Base-by-base conservation (phyloP, 2,329 filamentous ascomycete genomes). In the Aphanocladium album region DNA sequence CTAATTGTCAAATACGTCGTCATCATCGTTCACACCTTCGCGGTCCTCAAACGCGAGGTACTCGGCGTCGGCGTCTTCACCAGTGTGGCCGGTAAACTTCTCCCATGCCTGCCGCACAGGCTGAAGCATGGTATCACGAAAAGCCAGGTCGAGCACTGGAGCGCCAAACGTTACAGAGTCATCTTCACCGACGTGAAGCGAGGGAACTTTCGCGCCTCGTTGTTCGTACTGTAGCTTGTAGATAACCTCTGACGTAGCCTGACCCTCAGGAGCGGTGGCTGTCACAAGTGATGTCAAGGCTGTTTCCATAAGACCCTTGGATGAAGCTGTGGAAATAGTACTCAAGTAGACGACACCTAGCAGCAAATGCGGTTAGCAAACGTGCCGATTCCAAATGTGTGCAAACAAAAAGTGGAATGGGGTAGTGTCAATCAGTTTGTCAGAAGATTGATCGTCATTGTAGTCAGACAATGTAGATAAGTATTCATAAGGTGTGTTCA, bases 401-500 rank as follows among this genome's bases (percentile, higher is more conserved):
- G 43, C 60, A 30, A 56, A 65, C 53, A 51, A 43, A 64, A 53
- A 14, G 58, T 64, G 35, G 60, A 65, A 66, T 70, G 33, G 37
- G 39, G 30, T 49, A 60, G 65, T 71, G 76, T 78, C 79, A 77
- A 85, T 96, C 91, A 96, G 91, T 79, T 88, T 91, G 87, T 93
- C 88, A 93, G 89, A 92, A 86, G 84, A 81, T 81, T 81, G 83
- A 83, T 95, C 92, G 87, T 96, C 93, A 96, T 78, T 83, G 83
- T 75, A 79, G 89, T 96, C 93, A 93, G 93, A 90, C 92, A 98
- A 98, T 97, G 93, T 98, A 97, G 93, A 97, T 98, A 98, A 98
- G 93, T 93, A 91, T 95, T 96, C 83, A 76, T 81, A 80, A 77
- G 75, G 77, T 62, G 83, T 77, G 76, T 82, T 96, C 93, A 98